Base-by-base conservation (phyloP, 2,329 filamentous ascomycete genomes). In the Fusarium verrucosum region DNA sequence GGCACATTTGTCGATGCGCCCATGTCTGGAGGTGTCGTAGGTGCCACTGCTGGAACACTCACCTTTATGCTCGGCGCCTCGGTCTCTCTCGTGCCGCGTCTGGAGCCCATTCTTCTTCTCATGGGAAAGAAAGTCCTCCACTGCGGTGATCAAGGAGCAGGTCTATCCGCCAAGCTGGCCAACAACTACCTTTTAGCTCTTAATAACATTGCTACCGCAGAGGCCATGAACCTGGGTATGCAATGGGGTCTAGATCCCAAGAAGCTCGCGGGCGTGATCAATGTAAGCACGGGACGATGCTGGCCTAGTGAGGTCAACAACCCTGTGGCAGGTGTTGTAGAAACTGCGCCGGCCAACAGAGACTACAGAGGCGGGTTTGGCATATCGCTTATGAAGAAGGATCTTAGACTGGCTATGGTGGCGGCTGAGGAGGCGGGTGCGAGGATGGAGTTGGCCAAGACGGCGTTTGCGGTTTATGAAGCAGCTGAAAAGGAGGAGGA, bases 251-350 rank as follows among this genome's bases (percentile, higher is more conserved):
- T 89, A 8, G 85, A 88, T 58, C 80, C 86, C 3, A 80, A 81
- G 70, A 88, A 87, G 9, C 83, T 99, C 3, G 91, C 92, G 1
- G 88, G 89, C 47, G 88, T 99, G 77, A 92, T 99, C 80, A 98
- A 97, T 75, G 90, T 91, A 5, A 95, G 92, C 70, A 97, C 94
- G 1, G 95, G 95, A n/a, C 87, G 85, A 66, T 98, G 94, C 83
- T 99, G 95, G 95, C 93, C 94, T 2, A 95, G 90, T 71, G 94
- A 97, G 79, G 82, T 96, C 62, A 99, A 99, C 79, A 98, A 98
- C 74, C 95, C 95, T 0, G 93, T 98, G 4, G 88, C 88, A 11
- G 94, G 93, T 14, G 93, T 97, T 0, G 84, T 94, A 20, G 87
- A 89, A 60, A 86, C 84, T 1, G 86, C 92, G 3, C 93, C 94